phyloP scores from a whole-genome alignment of 305 asterid genomes.

The Rubia peregrina region DNA sequence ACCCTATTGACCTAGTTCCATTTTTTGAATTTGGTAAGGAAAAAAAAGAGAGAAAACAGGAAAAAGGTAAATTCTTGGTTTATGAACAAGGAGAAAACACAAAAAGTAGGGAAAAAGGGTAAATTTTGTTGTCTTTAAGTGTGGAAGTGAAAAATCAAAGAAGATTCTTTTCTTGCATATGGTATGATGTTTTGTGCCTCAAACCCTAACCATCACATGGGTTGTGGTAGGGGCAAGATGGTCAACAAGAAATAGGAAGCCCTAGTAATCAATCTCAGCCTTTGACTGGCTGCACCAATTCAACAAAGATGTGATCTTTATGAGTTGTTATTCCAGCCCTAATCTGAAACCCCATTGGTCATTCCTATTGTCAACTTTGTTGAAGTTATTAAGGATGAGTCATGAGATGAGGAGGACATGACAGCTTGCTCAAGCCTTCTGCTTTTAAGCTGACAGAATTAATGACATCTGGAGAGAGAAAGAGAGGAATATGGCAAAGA shows the following conservation, averaged over 20 bases:
- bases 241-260: constrained; percentile 21
- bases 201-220: constrained; percentile 19
- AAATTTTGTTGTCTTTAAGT: constrained; percentile 27
- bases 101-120: constrained; percentile 18
- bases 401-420: constrained; percentile 29
- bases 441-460: constrained; percentile 34
- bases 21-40: constrained; percentile 7
- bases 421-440: constrained; percentile 35
- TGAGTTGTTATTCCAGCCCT: constrained; percentile 43
- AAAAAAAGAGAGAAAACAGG: constrained; percentile 22
- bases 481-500: constrained; percentile 17
- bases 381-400: constrained; percentile 41
- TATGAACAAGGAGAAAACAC: neutral
- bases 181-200: constrained; percentile 12
- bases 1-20: constrained; percentile 9
- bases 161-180: constrained; percentile 35
- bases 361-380: constrained; percentile 23
- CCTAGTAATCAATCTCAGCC: constrained; percentile 10
- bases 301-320: constrained; percentile 16
- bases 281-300: constrained; percentile 18
- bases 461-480: constrained; percentile 35
- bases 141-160: constrained; percentile 29
- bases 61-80: neutral
- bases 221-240: constrained; percentile 23
- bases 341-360: constrained; percentile 36